Conservation (phyloP, 768 basidiomycete species). For the Xerocomellus dryophilus region DNA sequence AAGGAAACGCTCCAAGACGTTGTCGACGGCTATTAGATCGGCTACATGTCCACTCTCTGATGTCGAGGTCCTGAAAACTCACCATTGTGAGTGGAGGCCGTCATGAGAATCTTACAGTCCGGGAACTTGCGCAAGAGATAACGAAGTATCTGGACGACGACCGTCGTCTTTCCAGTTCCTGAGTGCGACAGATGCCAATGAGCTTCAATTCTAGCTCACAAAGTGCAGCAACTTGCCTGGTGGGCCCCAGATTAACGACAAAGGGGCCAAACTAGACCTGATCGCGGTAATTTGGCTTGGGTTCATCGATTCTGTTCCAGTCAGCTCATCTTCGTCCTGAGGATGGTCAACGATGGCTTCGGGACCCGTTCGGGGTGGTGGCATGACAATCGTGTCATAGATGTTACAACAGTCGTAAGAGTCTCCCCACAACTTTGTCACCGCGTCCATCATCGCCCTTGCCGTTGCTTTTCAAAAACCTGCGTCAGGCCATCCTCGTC, state of each 20-base stretch:
- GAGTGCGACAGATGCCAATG: neutral
- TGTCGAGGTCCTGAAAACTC: neutral
- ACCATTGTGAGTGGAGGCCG: constrained; percentile 71
- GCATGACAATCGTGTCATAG: constrained; percentile 43
- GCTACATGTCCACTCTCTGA: neutral
- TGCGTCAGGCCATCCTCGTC: constrained; percentile 1
- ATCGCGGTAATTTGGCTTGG: constrained; percentile 55
- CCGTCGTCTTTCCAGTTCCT: constrained; percentile 74
- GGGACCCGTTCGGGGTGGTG: constrained; percentile 22
- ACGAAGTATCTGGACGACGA: constrained; percentile 59
- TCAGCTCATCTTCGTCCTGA: constrained; percentile 12
- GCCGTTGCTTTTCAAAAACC: constrained; percentile 45
- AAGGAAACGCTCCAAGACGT: constrained; percentile 63
- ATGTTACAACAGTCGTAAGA: constrained; percentile 47
- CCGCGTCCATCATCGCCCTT: constrained; percentile 63
- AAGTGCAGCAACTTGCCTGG: constrained; percentile 42
- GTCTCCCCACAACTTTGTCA: constrained; percentile 45
- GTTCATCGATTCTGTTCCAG: constrained; percentile 39
- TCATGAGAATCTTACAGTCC: constrained; percentile 57
- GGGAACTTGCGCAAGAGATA: constrained; percentile 35
- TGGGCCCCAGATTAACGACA: constrained; percentile 68
- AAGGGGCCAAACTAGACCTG: constrained; percentile 38
- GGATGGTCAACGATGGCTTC: neutral
- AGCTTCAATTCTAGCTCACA: neutral
- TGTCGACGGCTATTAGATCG: constrained; percentile 57